These are phyloP conservation scores for Peronospora belbahrii DNA, from an alignment of 352 stramenopile genomes.

Conservation along the genomic window DNA sequence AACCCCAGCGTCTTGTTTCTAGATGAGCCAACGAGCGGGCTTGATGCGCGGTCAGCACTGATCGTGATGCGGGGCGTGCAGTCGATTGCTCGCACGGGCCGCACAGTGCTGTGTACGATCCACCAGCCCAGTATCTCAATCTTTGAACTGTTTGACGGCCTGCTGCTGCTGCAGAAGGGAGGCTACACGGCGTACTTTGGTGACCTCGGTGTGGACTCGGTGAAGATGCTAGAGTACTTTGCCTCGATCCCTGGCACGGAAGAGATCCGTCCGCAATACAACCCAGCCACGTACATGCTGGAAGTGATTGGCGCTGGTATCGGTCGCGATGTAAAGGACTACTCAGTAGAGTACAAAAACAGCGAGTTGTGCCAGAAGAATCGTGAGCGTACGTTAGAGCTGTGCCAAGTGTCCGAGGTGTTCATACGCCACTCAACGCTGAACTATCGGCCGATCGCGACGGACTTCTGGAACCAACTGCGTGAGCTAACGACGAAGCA, in stretches of 20 bases:
- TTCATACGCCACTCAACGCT: slow-evolving; percentile 40
- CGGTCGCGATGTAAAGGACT: slow-evolving; percentile 51
- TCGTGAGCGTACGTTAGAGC: slow-evolving; percentile 17
- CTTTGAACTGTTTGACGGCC: slow-evolving; percentile 89
- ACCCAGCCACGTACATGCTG: slow-evolving; percentile 89
- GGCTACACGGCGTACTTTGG: slow-evolving; percentile 80
- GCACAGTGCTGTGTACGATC: slow-evolving; percentile 71
- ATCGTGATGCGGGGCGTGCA: slow-evolving; percentile 84
- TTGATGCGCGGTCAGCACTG: slow-evolving; percentile 81
- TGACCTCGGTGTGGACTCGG: slow-evolving; percentile 65
- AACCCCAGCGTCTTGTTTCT: slow-evolving; percentile 94
- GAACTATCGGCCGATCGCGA: slow-evolving; percentile 41
- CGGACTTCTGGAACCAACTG: slow-evolving; percentile 34
- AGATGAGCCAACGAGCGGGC: slow-evolving; percentile 87
- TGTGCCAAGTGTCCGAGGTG: slow-evolving; percentile 16
- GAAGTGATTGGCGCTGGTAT: slow-evolving; percentile 76
- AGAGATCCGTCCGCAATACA: slow-evolving; percentile 64
- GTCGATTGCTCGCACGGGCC: slow-evolving; percentile 76
- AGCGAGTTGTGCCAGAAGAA: slow-evolving; percentile 28
- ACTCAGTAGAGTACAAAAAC: slow-evolving; percentile 44
- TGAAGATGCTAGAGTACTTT: slow-evolving; percentile 83
- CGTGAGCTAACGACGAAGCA: slow-evolving; percentile 21
- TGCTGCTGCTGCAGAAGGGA: slow-evolving; percentile 83
- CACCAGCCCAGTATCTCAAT: slow-evolving; percentile 70
- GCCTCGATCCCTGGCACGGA: slow-evolving; percentile 55